Base-by-base conservation (phyloP, 106 monocot species). In the Dendrobium huoshanense region DNA sequence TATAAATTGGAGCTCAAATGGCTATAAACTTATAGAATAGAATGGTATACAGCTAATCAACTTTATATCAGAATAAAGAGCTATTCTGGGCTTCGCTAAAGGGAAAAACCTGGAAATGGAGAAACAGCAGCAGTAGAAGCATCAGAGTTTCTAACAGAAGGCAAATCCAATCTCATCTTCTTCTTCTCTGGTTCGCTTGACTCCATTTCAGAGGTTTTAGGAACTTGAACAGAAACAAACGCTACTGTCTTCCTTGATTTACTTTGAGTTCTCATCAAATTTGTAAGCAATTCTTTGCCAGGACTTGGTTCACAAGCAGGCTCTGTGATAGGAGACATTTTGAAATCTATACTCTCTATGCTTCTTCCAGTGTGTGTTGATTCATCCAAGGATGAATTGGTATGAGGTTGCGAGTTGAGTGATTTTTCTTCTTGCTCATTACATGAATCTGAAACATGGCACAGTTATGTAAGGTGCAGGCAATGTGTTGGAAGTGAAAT, bases 101-200 rank as follows among this genome's bases (percentile, higher is more conserved):
- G 22, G 15, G 68, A 59, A 85, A 40, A 40, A 48, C 25, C 56
- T 11, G 33, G 4, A 41, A 80, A 88, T 7, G 77, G 79, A 79
- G 84, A 81, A 29, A 10, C 75, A 47, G 75, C 15, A 56, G 76
- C 33, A 18, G 19, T 7, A 41, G 33, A 20, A 58, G 55, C 47
- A 55, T 33, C 24, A 9, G 3, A 0, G 22, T 22, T 43, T 19
- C 7, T 8, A 10, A 1, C 2, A 31, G 43, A 44, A 42, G 41
- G n/a, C 6, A 7, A 74, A 74, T 7, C 19, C n/a, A 43, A 43
- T 29, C 74, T 74, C 41, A 44, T 74, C 29, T 43, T 74, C 74
- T 74, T 74, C 43, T 74, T 74, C 74, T 20, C 74, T 20, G 74
- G 18, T 9, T 9, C 20, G 20, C 20, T n/a, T 9, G 7, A 5